Evolutionary conservation across 2,329 filamentous ascomycete genomes (phyloP), one percentile per base, ranked within the genome.

Genomic region (Fusarium transvaalense): DNA sequence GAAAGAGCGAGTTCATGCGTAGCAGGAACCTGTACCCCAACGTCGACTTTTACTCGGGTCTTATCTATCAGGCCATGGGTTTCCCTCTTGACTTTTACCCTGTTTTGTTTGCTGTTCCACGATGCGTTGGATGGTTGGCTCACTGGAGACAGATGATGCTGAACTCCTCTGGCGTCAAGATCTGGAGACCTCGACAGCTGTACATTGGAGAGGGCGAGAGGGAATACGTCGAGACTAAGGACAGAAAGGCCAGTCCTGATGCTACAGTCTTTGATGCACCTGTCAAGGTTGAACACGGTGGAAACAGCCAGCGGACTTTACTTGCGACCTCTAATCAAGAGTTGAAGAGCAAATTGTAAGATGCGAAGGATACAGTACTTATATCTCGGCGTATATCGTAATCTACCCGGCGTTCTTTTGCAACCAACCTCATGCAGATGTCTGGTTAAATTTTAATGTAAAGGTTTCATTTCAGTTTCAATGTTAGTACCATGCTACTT

Each of bases 11-110:
- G 45, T 85, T 85, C 64, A 84, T 85, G 79, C 79, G 79, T 64
- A 83, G 79, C 64, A 76, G 82, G 25, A 84, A 83, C 64, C 69
- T 85, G 37, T 85, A 85, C 68, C 83, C 83, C 38, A 85, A 85
- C 60, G 83, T 85, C 6, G 83, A 85, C 73, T 85, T 85, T 71
- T 85, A 84, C 78, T 83, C 81, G 5, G 83, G 83, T 1, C 73
- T 85, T 29, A 85, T 85, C 67, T 85, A 85, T 72, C 83, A 85
- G 64, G 82, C 83, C 31, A 83, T 85, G 81, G 83, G 83, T 13
- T 85, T 85, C 76, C 83, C 83, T 29, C 78, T 85, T 0, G 83
- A 85, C 69, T 85, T 85, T 70, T 85, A 85, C 66, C 83, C 83
- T 3, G 83, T 85, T 1, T 74, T 85, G 6, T 85, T 85, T 59